Evolutionary conservation across 1,284 basidiomycete genomes (phyloP), one percentile per base, ranked within the genome.

Genomic region (Vanrija sp.): DNA sequence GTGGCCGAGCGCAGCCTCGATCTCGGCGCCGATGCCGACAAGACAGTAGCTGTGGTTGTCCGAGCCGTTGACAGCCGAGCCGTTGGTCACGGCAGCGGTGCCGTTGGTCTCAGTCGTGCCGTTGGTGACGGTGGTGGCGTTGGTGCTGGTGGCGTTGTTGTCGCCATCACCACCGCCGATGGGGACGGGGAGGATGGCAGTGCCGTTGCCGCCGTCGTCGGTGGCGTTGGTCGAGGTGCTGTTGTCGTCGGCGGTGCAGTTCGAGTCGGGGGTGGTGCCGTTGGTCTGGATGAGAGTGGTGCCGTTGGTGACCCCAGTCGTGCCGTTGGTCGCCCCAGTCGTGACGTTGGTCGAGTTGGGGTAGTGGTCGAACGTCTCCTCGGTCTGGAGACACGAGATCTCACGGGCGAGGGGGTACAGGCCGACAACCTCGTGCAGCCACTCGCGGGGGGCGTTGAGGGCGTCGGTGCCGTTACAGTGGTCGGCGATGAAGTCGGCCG

Each of bases 341-440:
- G 21, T 23, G 21, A 2, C 21, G 21, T 23, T 23, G 21, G 21
- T 23, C 21, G 21, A 23, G 28, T 6, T 6, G 34, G 34, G 34
- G 34, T 34, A 34, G 34, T 34, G 12, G 10, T 8, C 9, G 52
- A 23, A 38, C 2, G 49, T 49, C 15, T 46, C 5, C 43, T 18
- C 40, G 19, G 71, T 74, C 55, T 73, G 69, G 58, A 75, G 61
- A 45, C 75, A 78, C 18, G 62, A 51, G 14, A 74, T 61, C 58
- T 77, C 72, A 19, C 74, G 64, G 14, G 71, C 69, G 21, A 73
- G 60, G 5, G 69, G 72, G 58, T 75, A 74, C 14, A 61, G 49
- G 15, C 47, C 42, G 38, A 78, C 51, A 18, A 63, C 65, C 43
- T 56, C 21, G 60, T 68, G 34, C 12, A 14, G 9, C 34, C 34